Base-by-base conservation (phyloP, 371 early-diverging fungal genomes). In the Syncephalis plumigaleata region DNA sequence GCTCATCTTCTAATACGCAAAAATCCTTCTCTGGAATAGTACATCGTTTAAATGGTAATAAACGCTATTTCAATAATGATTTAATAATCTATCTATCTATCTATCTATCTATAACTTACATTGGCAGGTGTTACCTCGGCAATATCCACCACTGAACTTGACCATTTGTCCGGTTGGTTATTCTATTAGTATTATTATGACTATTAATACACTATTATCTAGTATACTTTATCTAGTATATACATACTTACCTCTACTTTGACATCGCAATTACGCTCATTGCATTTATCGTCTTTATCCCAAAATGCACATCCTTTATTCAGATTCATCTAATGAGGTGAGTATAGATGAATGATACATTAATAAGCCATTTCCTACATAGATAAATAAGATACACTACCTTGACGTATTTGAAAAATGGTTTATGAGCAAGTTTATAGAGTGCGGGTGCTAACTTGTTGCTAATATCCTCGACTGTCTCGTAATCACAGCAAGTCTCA, bases 261-360 rank as follows among this genome's bases (percentile, higher is more conserved):
- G 9, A 93, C 96, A 1, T 84, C 71, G 58, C 96, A 96, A 56
- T 87, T 89, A 37, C 72, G 61, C 57, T 84, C 75, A 57, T 82
- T 69, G 58, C 96, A 96, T 36, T 82, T 62, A 9, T 74, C 76
- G 46, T 85, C 77, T 23, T 82, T 84, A 20, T 66, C 59, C 95
- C 95, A 96, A 59, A 92, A 92, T 7, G 82, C 84, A 57, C 97
- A 96, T 23, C 82, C 81, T 58, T 84, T 84, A 67, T 81, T 79
- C 39, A 96, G 61, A 57, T 93, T 81, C 23, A 91, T 71, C 84
- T 89, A 61, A 17, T 23, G 20, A 16, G 17, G 46, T 31, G 4
- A 11, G 4, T 31, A 31, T 31, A 4, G 4, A 31, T 31, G 4
- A n/a, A n/a, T n/a, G n/a, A n/a, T n/a, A n/a, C n/a, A 5, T n/a